Evolutionary conservation across 2,329 filamentous ascomycete species (phyloP).

Genomic region (Botryotinia convoluta): DNA sequence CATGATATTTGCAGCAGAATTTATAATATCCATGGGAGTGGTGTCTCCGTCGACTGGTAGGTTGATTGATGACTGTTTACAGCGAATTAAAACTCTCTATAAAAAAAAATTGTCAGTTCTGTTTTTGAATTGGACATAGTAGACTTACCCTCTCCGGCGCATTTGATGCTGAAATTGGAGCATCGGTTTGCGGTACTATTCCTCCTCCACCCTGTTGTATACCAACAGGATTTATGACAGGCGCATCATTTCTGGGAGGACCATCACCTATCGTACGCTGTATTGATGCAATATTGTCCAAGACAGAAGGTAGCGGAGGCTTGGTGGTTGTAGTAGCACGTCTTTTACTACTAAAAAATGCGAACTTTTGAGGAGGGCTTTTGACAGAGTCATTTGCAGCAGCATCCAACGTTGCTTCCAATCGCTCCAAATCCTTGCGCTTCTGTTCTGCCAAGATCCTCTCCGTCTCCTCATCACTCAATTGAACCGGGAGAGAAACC

Average conservation of each 20-base stretch:
- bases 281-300: slow-evolving; percentile 4
- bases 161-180: slow-evolving; percentile 77
- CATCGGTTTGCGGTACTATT: slow-evolving; percentile 60
- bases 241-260: slow-evolving; percentile 22
- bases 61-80: slow-evolving; percentile 63
- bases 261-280: slow-evolving; percentile 19
- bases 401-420: slow-evolving; percentile 37
- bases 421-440: slow-evolving; percentile 37
- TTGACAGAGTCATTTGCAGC: slow-evolving; percentile 26
- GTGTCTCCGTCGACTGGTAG: slow-evolving; percentile 75
- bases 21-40: slow-evolving; percentile 69
- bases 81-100: slow-evolving; percentile 72
- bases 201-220: slow-evolving; percentile 36
- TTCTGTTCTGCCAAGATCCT: slow-evolving; percentile 36
- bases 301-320: slow-evolving; percentile 1
- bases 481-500: slow-evolving; percentile 15
- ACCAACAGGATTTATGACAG: slow-evolving; percentile 17
- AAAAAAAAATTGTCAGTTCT: slow-evolving; percentile 33
- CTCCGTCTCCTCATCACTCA: slow-evolving; percentile 30
- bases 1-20: slow-evolving; percentile 61
- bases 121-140: slow-evolving; percentile 13
- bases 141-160: slow-evolving; percentile 68
- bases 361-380: slow-evolving; percentile 30
- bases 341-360: slow-evolving; percentile 36
- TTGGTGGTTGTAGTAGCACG: slow-evolving; percentile 25